Percentiles rank a stretch among this genome's conserved stretches.
Conservation (phyloP, 1,139 yeast genomes). For the Debaryomyces psychrophilus region DNA sequence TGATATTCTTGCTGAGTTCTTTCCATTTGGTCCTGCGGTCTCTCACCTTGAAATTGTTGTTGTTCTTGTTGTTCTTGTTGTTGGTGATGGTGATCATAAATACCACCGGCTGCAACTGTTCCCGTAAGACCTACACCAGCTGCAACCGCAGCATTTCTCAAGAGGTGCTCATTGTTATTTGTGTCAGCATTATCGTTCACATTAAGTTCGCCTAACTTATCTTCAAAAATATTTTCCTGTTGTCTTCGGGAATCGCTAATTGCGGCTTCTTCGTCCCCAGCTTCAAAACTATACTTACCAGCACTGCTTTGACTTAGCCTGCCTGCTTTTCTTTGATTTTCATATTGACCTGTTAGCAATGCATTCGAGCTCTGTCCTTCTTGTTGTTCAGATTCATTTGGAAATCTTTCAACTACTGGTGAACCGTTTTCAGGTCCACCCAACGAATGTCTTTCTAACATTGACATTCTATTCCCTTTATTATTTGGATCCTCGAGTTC, state of each 20-base stretch:
- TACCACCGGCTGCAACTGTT: constrained; percentile 12
- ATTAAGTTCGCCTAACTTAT: constrained; percentile 24
- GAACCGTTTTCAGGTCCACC: constrained; percentile 12
- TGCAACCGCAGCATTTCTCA: constrained; percentile 5
- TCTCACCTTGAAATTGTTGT: constrained; percentile 11
- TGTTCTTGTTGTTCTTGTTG: constrained; percentile 14
- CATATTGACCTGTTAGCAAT: neutral
- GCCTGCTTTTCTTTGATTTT: neutral
- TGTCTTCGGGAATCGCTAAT: constrained; percentile 33
- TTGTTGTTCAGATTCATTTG: neutral
- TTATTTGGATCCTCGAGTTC: constrained; percentile 21
- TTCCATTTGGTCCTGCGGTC: constrained; percentile 11
- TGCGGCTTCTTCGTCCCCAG: constrained; percentile 43
- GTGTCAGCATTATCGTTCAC: constrained; percentile 6
- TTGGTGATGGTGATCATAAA: neutral
- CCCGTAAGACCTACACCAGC: constrained; percentile 11
- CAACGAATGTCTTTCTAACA: constrained; percentile 40
- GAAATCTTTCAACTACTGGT: constrained; percentile 1
- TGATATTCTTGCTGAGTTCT: constrained; percentile 8
- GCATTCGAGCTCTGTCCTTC: neutral
- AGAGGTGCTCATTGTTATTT: neutral
- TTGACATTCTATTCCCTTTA: constrained; percentile 29
- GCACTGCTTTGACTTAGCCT: constrained; percentile 27
- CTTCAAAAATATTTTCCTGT: constrained; percentile 20
- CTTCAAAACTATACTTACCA: constrained; percentile 46